These are phyloP conservation scores for Neurospora tetrasperma DNA, from an alignment of 495 filamentous ascomycete species.

Conservation along the genomic window DNA sequence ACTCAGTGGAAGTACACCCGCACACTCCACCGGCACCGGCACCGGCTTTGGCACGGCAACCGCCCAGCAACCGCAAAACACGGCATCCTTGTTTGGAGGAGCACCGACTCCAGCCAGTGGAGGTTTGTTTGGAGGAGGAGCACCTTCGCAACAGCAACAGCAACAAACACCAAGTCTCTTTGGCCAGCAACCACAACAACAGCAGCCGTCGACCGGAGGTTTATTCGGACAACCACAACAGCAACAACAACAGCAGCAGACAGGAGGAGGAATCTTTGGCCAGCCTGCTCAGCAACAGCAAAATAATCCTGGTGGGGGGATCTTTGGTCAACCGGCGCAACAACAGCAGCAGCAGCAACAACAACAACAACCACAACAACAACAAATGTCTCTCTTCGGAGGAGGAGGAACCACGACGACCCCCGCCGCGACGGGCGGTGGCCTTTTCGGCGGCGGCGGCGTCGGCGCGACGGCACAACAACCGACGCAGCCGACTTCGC, in stretches of 20 bases:
- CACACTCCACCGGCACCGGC: slow-evolving; percentile 26
- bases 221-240: slow-evolving; percentile 11
- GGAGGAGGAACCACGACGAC: not conserved
- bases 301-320: slow-evolving; percentile 6
- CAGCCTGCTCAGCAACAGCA: slow-evolving; percentile 13
- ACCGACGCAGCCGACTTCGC: slow-evolving; percentile 6
- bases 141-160: slow-evolving; percentile 5
- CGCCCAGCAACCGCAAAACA: slow-evolving; percentile 11
- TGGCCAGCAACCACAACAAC: slow-evolving; percentile 15
- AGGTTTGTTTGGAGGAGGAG: slow-evolving; percentile 20
- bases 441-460: slow-evolving; percentile 18
- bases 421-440: slow-evolving; percentile 12
- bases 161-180: slow-evolving; percentile 15
- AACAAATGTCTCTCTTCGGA: not conserved
- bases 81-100: slow-evolving; percentile 18
- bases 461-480: slow-evolving; percentile 2
- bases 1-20: slow-evolving; percentile 26
- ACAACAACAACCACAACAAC: slow-evolving; percentile 3
- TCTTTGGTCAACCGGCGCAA: slow-evolving; percentile 14
- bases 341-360: slow-evolving; percentile 19
- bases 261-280: slow-evolving; percentile 20
- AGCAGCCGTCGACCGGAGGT: slow-evolving; percentile 8
- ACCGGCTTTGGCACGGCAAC: slow-evolving; percentile 43
- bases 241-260: slow-evolving; percentile 20
- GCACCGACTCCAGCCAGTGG: slow-evolving; percentile 21